phyloP scores from a whole-genome alignment of 2,329 filamentous ascomycete species.

The Akanthomyces uredinophilus region DNA sequence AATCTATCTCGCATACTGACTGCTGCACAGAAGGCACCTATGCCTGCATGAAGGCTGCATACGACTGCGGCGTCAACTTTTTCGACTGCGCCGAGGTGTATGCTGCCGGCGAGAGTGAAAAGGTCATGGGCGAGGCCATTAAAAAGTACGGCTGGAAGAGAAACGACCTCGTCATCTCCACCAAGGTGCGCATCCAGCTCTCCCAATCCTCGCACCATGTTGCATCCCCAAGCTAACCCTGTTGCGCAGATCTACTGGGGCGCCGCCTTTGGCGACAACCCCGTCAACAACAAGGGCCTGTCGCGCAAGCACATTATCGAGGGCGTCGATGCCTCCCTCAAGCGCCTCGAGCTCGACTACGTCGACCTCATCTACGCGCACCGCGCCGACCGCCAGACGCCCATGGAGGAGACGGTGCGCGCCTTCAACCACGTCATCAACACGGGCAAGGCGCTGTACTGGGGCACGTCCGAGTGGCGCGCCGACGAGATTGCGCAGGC shows the following conservation, averaged over 20 bases:
- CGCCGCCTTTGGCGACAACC: slow-evolving; percentile 52
- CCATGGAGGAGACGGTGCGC: slow-evolving; percentile 66
- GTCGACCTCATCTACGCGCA: slow-evolving; percentile 68
- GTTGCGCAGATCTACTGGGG: slow-evolving; percentile 58
- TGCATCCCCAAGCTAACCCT: not conserved
- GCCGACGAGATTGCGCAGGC: slow-evolving; percentile 61
- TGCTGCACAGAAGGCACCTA: slow-evolving; percentile 38
- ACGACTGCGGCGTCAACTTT: slow-evolving; percentile 57
- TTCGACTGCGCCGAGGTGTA: slow-evolving; percentile 58
- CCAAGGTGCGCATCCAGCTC: slow-evolving; percentile 39
- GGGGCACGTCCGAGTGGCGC: slow-evolving; percentile 65
- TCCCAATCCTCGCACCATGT: slow-evolving; percentile 1
- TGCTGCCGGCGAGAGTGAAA: slow-evolving; percentile 55
- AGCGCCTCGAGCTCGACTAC: slow-evolving; percentile 53
- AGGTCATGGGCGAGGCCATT: slow-evolving; percentile 57
- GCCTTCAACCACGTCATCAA: slow-evolving; percentile 67
- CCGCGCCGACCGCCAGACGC: slow-evolving; percentile 60
- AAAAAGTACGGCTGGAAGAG: slow-evolving; percentile 56
- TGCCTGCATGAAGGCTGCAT: slow-evolving; percentile 57
- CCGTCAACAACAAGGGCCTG: slow-evolving; percentile 62
- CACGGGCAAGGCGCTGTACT: slow-evolving; percentile 64
- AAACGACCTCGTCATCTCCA: slow-evolving; percentile 56
- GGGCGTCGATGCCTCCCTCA: slow-evolving; percentile 54
- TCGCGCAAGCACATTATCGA: slow-evolving; percentile 67
- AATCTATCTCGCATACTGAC: slow-evolving; percentile 14